These are phyloP conservation scores for Fusarium sp. DNA, from an alignment of 2,329 filamentous ascomycete species.

Conservation along the genomic window DNA sequence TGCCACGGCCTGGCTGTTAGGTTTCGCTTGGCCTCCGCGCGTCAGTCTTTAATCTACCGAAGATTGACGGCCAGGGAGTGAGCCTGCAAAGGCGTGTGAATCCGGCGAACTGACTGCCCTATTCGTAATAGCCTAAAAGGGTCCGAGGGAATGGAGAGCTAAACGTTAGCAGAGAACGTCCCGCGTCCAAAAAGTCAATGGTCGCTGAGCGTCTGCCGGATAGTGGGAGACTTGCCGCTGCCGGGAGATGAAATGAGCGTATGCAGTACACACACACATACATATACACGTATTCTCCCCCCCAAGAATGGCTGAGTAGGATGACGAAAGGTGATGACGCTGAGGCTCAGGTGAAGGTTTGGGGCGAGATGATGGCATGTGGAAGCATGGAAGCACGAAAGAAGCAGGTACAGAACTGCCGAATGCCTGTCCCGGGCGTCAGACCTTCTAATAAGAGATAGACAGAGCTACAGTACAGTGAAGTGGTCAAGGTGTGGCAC, in stretches of 20 bases:
- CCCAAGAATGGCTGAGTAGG: slow-evolving; percentile 22
- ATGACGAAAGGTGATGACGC: slow-evolving; percentile 24
- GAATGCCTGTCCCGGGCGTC: slow-evolving; percentile 16
- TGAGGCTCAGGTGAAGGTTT: neutral
- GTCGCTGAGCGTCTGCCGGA: neutral
- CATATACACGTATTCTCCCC: neutral
- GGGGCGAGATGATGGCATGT: neutral
- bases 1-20: slow-evolving; percentile 28
- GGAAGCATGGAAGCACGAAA: slow-evolving; percentile 25
- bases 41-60: slow-evolving; percentile 21
- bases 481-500: slow-evolving; percentile 13
- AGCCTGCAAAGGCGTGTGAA: neutral
- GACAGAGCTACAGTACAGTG: neutral
- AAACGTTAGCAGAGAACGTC: neutral
- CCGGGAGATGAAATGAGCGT: neutral
- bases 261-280: neutral
- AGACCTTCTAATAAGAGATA: neutral
- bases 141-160: slow-evolving; percentile 12
- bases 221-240: slow-evolving; percentile 5
- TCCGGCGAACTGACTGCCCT: slow-evolving; percentile 16
- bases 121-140: slow-evolving; percentile 27
- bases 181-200: neutral
- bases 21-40: slow-evolving; percentile 30
- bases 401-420: slow-evolving; percentile 35
- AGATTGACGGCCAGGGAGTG: neutral